Percentiles rank a stretch among this genome's conserved stretches.
phyloP scores from a whole-genome alignment of 306 rosid genomes.

The Quercus cerris region DNA sequence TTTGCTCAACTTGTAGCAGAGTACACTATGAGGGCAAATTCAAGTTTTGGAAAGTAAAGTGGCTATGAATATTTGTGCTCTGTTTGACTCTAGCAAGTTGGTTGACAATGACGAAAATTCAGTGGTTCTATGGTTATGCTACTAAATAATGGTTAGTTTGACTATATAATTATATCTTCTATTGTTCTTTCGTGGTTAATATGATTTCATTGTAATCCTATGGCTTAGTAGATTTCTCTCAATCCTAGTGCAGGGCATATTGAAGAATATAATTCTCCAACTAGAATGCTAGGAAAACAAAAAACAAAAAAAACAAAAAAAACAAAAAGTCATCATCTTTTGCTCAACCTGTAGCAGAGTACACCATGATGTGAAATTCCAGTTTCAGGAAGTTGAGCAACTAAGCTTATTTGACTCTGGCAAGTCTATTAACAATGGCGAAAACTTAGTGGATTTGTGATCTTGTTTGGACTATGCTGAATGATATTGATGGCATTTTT shows the following conservation, averaged over 20 bases:
- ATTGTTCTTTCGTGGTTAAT: too few species aligned
- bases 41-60: constrained; percentile 26
- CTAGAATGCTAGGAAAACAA: neutral
- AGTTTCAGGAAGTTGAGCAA: neutral
- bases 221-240: neutral
- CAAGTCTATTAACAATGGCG: neutral
- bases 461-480: neutral
- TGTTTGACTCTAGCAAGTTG: neutral
- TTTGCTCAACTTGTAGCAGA: constrained; percentile 81
- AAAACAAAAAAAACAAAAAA: too few species aligned
- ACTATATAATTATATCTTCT: neutral
- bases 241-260: constrained; percentile 30
- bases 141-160: constrained; percentile 27
- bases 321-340: too few species aligned
- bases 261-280: constrained; percentile 40
- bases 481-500: neutral
- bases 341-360: too few species aligned
- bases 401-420: neutral
- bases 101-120: constrained; percentile 23
- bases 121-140: constrained; percentile 21
- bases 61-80: neutral
- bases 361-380: constrained; percentile 27
- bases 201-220: neutral
- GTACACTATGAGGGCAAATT: constrained; percentile 59
- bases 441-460: neutral